Evolutionary conservation across 2,329 filamentous ascomycete genomes (phyloP).

Genomic region (Pezicula rhizophila): DNA sequence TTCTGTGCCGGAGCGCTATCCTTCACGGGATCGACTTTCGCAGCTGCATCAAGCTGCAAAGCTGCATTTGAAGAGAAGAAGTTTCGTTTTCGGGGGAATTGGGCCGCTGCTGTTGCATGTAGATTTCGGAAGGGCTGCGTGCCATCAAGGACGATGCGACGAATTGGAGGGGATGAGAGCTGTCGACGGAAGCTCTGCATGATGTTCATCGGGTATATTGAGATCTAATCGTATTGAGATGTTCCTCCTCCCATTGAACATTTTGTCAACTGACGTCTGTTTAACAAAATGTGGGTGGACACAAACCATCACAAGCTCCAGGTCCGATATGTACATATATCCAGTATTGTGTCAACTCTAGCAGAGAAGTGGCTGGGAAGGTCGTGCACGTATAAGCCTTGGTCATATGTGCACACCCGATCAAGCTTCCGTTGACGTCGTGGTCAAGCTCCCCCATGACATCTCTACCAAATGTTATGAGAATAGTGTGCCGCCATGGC

Average conservation of each 20-base stretch:
- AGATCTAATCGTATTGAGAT: neutral
- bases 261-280: neutral
- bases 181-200: conserved; percentile 22
- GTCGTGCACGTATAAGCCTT: neutral
- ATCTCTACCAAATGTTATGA: conserved; percentile 25
- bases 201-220: neutral
- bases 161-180: conserved; percentile 7
- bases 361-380: neutral
- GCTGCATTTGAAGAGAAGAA: conserved; percentile 63
- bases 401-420: neutral
- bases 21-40: conserved; percentile 4
- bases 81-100: conserved; percentile 45
- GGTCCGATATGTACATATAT: no score
- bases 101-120: conserved; percentile 36
- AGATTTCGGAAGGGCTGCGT: conserved; percentile 32
- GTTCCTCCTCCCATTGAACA: neutral
- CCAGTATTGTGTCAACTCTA: neutral
- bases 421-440: conserved; percentile 23
- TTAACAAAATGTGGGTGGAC: neutral
- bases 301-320: no score
- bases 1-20: conserved; percentile 16
- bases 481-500: conserved; percentile 25
- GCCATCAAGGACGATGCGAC: conserved; percentile 14
- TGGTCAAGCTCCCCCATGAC: conserved; percentile 10
- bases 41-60: conserved; percentile 32